Evolutionary conservation across 495 filamentous ascomycete genomes (phyloP), one percentile per base, ranked within the genome.

Genomic region (Glutinoglossum americanum): DNA sequence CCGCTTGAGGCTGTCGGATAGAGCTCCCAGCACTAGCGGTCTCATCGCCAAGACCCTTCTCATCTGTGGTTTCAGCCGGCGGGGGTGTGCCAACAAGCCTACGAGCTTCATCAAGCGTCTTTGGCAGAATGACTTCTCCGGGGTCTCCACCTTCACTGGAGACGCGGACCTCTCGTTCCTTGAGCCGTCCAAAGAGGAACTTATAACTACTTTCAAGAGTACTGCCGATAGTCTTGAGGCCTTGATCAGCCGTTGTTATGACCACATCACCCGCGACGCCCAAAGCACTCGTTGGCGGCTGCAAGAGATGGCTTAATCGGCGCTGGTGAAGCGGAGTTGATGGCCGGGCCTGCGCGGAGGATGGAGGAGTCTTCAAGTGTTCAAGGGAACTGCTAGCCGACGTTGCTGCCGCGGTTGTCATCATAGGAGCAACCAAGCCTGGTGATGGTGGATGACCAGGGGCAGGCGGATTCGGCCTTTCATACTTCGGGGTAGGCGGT

Each of bases 191-290:
- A 54, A 99, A 82, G 10, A 97, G 71, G 60, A 97, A 93, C 63
- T 89, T 93, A 70, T 95, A 94, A 64, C 87, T 93, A 62, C 83
- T 84, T 32, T 90, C 88, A 10, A 99, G 71, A 25, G 89, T 85
- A 58, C 74, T 84, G 57, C 90, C 80, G 58, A 99, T 90, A 11
- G 82, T 90, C 60, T 95, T 94, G 62, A 96, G 71, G 9, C 88
- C 75, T 64, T 94, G 85, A 62, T 97, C 93, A 17, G 92, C 92
- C 11, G 84, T 90, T 59, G 72, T 84, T 35, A 92, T 79, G 13
- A 96, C 79, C 9, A 83, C 81, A 68, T 92, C 89, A 53, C 85
- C 83, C 51, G 88, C 85, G 8, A 82, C 84, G 62, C 85, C 87
- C 55, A 95, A 70, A 9, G 85, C 82, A 61, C 81, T 82, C 7